Evolutionary conservation across 331 rosid genomes (phyloP), one percentile per base, ranked within the genome.

Genomic region (Erythrophleum ivorense): DNA sequence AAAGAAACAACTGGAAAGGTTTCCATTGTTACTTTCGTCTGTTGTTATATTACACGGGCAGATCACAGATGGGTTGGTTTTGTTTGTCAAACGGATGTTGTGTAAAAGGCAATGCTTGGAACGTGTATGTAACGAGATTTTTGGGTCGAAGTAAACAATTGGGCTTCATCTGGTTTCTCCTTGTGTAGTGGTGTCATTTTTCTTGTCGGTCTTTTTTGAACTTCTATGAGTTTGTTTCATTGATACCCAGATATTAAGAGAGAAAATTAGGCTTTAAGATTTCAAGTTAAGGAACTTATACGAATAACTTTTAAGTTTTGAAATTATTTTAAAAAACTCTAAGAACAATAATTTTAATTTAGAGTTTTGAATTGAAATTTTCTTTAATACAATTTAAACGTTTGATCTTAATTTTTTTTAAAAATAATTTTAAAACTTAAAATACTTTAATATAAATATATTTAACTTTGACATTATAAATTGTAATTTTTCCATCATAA

Each of bases 121-220:
- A 73, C 60, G 67, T 80, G 62, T 48, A 64, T 81, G 19, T 78
- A 60, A 24, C 4, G 54, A 65, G 46, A 66, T 72, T 85, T 65
- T 78, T 63, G 78, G 84, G 88, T 84, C 89, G 79, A 85, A 55
- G 63, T 64, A 80, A 71, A 57, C 31, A 40, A n/a, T 77, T 85
- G 86, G 91, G 83, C 85, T 52, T 87, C 85, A 85, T 82, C 29
- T 48, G 81, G 71, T 46, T 78, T 81, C 52, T 7, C 63, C 69
- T 85, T 84, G 87, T 82, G 33, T 72, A 3, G 72, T 40, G 31
- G 55, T 46, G 40, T 85, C 77, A 78, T 83, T 74, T 48, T 2
- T 84, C 36, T 3, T 85, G 86, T 85, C 77, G 0, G 84, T 86
- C 81, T 48, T 54, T 58, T 68, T 80, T 52, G 75, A 57, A 76